phyloP scores from a whole-genome alignment of 139 green algal genomes.

The Coelastrella sp. region DNA sequence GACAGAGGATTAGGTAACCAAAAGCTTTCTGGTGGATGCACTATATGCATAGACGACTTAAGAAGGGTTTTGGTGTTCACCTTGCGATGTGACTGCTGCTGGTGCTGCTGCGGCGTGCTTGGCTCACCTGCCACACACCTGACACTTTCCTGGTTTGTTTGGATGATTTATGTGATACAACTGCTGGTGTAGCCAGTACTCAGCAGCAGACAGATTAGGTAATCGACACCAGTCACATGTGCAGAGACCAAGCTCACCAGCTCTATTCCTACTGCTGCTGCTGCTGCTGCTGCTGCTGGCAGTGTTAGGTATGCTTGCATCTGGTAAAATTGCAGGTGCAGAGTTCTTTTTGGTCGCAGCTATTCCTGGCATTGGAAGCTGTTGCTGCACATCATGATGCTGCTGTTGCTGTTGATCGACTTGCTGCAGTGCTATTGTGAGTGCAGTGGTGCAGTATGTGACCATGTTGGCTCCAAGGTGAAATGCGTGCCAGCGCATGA shows the following conservation, averaged over 20 bases:
- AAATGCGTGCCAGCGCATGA: not conserved
- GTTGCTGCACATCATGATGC: not conserved
- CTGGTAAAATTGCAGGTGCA: not conserved
- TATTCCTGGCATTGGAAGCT: not conserved
- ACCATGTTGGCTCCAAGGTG: constrained; percentile 2
- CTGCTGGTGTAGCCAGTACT: constrained; percentile 51
- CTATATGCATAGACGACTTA: not conserved
- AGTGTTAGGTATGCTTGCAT: not conserved
- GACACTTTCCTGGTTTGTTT: not conserved
- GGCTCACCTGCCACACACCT: constrained; percentile 10
- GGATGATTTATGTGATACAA: constrained; percentile 26
- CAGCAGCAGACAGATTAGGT: constrained; percentile 13
- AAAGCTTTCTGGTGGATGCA: too few relatives aligned
- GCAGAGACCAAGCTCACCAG: not conserved
- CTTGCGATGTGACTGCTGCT: not conserved
- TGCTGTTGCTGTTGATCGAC: not conserved
- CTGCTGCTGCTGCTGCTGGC: not conserved
- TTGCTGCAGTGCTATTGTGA: not conserved
- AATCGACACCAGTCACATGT: constrained; percentile 50
- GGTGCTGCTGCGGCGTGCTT: not conserved
- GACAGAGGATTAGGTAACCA: too few relatives aligned
- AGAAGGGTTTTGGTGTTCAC: not conserved
- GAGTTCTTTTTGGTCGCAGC: not conserved
- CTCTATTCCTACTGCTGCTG: not conserved
- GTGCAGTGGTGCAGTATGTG: not conserved